phyloP scores from a whole-genome alignment of 345 rosid genomes.

The Nasturtium officinale region DNA sequence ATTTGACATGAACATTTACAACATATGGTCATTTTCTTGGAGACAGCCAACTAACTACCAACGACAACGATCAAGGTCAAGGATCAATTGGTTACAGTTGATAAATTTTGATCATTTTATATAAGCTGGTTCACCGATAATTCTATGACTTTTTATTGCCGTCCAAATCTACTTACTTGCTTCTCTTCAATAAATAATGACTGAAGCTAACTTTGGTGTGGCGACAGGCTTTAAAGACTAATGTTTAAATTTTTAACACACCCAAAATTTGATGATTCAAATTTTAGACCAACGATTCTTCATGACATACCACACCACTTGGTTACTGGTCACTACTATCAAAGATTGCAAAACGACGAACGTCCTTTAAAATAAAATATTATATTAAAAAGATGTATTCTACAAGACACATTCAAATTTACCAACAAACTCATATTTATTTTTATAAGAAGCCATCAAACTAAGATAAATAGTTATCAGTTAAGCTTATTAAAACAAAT shows the following conservation, averaged over 20 bases:
- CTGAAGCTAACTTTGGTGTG: background rate
- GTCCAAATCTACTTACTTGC: background rate
- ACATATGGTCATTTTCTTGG: background rate
- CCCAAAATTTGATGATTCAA: background rate
- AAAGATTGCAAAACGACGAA: background rate
- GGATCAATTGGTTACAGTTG: background rate
- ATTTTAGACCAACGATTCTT: background rate
- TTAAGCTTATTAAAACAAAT: background rate
- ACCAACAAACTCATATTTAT: background rate
- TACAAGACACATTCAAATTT: background rate
- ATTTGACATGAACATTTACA: background rate
- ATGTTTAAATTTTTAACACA: background rate
- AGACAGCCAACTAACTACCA: background rate
- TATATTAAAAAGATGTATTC: background rate
- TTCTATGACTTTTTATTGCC: no score
- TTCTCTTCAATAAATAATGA: background rate
- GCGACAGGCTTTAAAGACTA: background rate
- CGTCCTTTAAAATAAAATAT: background rate
- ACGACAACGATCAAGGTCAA: background rate
- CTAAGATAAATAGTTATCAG: background rate
- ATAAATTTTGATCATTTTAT: background rate
- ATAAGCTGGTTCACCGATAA: background rate
- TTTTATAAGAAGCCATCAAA: no score
- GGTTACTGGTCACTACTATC: background rate
- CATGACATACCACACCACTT: background rate